Evolutionary conservation across 768 basidiomycete species (phyloP), one percentile per base, ranked within the genome.

Genomic region (Tylopilus balloui): DNA sequence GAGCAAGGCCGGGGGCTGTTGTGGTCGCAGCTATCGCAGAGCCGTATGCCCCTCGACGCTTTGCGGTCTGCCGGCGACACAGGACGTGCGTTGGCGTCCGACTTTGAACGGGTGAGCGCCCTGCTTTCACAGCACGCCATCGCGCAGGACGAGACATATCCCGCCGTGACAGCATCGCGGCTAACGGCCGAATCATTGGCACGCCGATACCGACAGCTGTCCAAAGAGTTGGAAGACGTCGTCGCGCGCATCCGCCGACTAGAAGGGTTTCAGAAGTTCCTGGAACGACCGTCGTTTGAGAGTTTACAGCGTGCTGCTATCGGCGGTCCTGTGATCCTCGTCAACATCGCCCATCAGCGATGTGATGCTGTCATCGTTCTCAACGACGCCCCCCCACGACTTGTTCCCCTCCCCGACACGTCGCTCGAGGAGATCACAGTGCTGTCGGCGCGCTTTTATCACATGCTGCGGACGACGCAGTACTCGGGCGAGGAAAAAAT

Each of bases 301-400:
- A 32, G 47, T 14, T 43, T 67, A 14, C 53, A 51, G 19, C 42
- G 12, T 1, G 58, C 60, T 20, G 63, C 67, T 3, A 41, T 48
- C 1, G 58, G 51, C 2, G 71, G 70, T 3, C 69, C 70, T 6
- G 61, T 71, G n/a, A 65, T 73, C 17, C 48, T 76, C 14, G 56
- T 75, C 39, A 75, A 73, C 32, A 50, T 64, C 21, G 54, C 60
- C 48, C 21, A 27, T 10, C 48, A 23, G 29, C 59, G 69, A n/a
- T 75, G 71, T 31, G 71, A 76, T 48, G 73, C 71, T 0, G 23
- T 76, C 23, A 66, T 73, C 12, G 56, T 73, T 20, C 35, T 59
- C n/a, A 35, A 56, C 11, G 50, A 55, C 10, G 50, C 48, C 9
- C 28, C 54, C 2, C 64, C 62, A 0, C 56, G 49, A 31, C 53